These are phyloP conservation scores for Rhizopus microsporus DNA, from an alignment of 371 early-diverging fungal genomes.

Conservation along the genomic window DNA sequence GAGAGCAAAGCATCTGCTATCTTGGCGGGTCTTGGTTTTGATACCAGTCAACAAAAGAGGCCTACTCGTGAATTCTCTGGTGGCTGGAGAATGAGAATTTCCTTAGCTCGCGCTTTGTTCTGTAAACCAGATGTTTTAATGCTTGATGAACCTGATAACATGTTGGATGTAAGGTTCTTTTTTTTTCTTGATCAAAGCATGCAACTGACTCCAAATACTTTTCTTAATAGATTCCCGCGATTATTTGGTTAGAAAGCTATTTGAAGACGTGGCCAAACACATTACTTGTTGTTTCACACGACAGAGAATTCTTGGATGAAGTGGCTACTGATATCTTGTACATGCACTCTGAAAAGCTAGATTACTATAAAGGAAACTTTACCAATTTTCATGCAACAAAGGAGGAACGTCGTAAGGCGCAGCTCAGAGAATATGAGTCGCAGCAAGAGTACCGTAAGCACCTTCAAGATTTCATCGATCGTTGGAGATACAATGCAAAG, in stretches of 20 bases:
- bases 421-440: constrained; percentile 91
- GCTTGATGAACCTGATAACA: constrained; percentile 99
- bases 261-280: constrained; percentile 90
- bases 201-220: neutral
- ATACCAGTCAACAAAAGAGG: constrained; percentile 71
- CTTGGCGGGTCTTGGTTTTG: constrained; percentile 95
- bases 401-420: constrained; percentile 88
- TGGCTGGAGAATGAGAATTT: constrained; percentile 94
- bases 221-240: constrained; percentile 72
- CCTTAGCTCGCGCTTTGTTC: constrained; percentile 95
- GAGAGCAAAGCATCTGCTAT: constrained; percentile 90
- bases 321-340: constrained; percentile 96
- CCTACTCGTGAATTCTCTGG: constrained; percentile 95
- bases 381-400: constrained; percentile 85
- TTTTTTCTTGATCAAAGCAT: too few relatives aligned
- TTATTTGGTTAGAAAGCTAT: constrained; percentile 97
- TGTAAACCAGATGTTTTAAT: constrained; percentile 95
- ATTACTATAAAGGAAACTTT: constrained; percentile 96
- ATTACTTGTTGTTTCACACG: constrained; percentile 96
- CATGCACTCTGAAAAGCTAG: constrained; percentile 90
- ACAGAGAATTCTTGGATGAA: constrained; percentile 96
- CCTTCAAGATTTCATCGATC: constrained; percentile 96
- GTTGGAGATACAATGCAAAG: constrained; percentile 99
- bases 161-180: constrained; percentile 67
- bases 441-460: constrained; percentile 93